Evolutionary conservation across 768 basidiomycete species (phyloP).

Genomic region (Hericium rajendrae): DNA sequence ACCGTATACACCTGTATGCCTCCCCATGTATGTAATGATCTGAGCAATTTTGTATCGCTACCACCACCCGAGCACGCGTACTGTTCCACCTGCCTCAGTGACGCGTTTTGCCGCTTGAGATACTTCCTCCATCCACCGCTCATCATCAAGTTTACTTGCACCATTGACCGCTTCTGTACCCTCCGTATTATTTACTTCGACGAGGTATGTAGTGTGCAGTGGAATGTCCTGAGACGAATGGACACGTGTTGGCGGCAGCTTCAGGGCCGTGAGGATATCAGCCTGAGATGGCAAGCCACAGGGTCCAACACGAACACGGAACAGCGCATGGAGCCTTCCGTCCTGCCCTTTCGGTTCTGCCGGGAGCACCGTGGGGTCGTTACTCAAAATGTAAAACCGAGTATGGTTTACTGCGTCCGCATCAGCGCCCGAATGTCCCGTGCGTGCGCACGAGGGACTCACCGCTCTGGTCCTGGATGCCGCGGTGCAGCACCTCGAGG

Average conservation of each 20-base stretch:
- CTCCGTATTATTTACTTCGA: constrained; percentile 37
- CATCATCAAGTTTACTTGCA: background rate
- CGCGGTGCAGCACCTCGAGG: constrained; percentile 49
- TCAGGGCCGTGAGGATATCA: constrained; percentile 27
- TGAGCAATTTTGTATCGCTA: constrained; percentile 15
- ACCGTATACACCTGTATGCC: no score
- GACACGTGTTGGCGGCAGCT: constrained; percentile 38
- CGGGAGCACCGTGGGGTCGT: constrained; percentile 22
- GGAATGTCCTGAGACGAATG: constrained; percentile 34
- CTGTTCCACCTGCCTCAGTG: constrained; percentile 25
- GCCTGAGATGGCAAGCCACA: constrained; percentile 11
- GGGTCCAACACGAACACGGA: constrained; percentile 24
- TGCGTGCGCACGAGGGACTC: constrained; percentile 8
- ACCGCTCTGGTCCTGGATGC: constrained; percentile 58
- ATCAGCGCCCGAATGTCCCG: background rate
- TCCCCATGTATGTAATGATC: background rate
- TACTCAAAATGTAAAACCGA: constrained; percentile 53
- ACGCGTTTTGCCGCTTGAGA: constrained; percentile 24
- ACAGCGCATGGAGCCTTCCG: constrained; percentile 23
- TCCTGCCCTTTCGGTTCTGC: constrained; percentile 12
- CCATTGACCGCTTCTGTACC: background rate
- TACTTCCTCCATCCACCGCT: background rate
- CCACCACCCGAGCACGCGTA: constrained; percentile 41
- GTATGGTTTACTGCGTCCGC: constrained; percentile 51
- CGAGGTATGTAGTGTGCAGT: constrained; percentile 51